Base-by-base conservation (phyloP, 108 stramenopile genomes). In the Fragilariopsis cylindrus region DNA sequence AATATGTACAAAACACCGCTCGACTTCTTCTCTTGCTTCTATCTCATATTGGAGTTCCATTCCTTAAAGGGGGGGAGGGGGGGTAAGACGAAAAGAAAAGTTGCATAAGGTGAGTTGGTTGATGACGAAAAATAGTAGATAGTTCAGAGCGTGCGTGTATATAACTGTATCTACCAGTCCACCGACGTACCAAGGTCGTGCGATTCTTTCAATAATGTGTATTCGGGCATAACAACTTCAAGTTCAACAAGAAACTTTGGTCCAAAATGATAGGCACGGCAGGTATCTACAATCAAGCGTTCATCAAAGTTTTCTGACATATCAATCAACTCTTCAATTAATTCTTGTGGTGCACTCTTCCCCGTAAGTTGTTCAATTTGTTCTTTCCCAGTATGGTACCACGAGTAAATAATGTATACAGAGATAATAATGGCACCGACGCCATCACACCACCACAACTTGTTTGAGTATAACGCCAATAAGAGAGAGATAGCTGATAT, bases 1-100 rank as follows among this genome's bases (percentile, higher is more conserved):
- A 76, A 98, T 95, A 76, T 98, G 97, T 13, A 98, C 97, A 83
- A 98, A 98, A 60, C 93, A 94, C 40, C 97, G 85, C 81, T 98
- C 97, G 21, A 98, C 97, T 75, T 95, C 92, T 68, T 91, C 92
- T 41, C 86, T 66, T 18, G 81, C 82, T 81, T 98, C 97, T 76
- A 98, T 95, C 74, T 93, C 92, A 70, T 97, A 95, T 74, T 98
- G 97, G 65, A 98, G 77, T 72, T 94, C 95, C 91, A 98, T 93
- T 50, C 95, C 96, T 30, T 30, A 30, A 30, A 30, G 30, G 30
- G 30, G 30, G 30, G 2, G 1, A 21, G 2, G 30, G 30, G 30
- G 30, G 30, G 30, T 30, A 30, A 30, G 30, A 30, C 30, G 30
- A 30, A 30, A 30, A 30, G 30, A 30, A 30, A 30, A 30, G 30